phyloP scores from a whole-genome alignment of 306 rosid genomes.

The Phaseolus lunatus region DNA sequence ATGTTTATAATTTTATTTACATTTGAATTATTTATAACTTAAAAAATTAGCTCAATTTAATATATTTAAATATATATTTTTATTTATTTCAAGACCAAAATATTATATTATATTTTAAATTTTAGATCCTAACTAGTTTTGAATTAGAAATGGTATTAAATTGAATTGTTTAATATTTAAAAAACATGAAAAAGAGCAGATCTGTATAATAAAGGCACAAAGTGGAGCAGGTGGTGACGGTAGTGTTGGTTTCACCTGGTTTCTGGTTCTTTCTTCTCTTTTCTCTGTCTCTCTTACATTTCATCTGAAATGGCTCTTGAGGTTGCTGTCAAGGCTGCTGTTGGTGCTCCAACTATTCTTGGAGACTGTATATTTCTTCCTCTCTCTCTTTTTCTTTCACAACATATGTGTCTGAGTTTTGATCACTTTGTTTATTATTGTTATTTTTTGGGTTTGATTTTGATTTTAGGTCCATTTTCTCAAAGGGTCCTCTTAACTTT shows the following conservation, averaged over 20 bases:
- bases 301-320: conserved; percentile 64
- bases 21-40: too few species aligned
- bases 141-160: too few species aligned
- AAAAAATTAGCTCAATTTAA: too few species aligned
- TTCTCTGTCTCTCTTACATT: neutral
- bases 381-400: neutral
- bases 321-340: conserved; percentile 73
- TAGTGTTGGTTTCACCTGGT: neutral
- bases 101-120: too few species aligned
- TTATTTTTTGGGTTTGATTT: neutral
- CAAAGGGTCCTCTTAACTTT: conserved; percentile 83
- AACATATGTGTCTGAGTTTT: neutral
- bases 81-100: too few species aligned
- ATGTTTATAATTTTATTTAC: too few species aligned
- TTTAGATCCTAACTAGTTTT: too few species aligned
- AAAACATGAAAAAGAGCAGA: neutral
- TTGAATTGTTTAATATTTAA: too few species aligned
- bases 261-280: neutral
- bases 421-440: neutral
- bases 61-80: too few species aligned
- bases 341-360: conserved; percentile 61
- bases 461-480: conserved; percentile 71
- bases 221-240: neutral
- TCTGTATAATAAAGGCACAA: neutral
- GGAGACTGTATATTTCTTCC: conserved; percentile 73